Conservation (phyloP, 805 yeast genomes). For the Ogataea populi-albae region DNA sequence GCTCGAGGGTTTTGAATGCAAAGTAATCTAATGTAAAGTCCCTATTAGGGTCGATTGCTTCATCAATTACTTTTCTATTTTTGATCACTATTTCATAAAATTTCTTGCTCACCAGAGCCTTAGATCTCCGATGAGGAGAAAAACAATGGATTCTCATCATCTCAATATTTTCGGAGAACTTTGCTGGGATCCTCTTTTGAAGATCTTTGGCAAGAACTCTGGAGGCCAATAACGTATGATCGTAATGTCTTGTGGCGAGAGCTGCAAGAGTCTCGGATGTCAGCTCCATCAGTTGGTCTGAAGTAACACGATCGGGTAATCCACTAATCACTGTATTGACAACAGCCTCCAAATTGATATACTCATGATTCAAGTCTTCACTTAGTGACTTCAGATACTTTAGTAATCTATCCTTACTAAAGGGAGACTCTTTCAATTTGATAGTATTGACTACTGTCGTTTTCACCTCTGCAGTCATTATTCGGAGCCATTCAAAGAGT, state of each 20-base stretch:
- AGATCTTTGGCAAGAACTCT: constrained; percentile 81
- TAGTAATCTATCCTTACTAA: constrained; percentile 11
- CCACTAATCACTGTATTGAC: constrained; percentile 48
- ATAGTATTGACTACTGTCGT: constrained; percentile 5
- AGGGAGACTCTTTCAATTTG: constrained; percentile 6
- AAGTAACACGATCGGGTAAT: constrained; percentile 46
- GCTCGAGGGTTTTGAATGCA: constrained; percentile 89
- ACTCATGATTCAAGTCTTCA: constrained; percentile 39
- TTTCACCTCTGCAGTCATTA: constrained; percentile 14
- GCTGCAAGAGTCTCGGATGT: constrained; percentile 96
- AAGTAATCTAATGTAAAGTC: constrained; percentile 80
- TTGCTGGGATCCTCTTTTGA: constrained; percentile 79
- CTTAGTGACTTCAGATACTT: constrained; percentile 10
- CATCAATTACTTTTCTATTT: constrained; percentile 59
- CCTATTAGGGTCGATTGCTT: constrained; percentile 66
- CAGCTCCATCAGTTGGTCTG: constrained; percentile 36
- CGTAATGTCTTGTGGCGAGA: constrained; percentile 92
- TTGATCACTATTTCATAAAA: constrained; percentile 56
- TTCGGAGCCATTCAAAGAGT: too few relatives aligned
- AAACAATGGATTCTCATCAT: constrained; percentile 67
- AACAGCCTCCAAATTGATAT: constrained; percentile 44
- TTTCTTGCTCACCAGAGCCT: constrained; percentile 62
- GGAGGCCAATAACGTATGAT: constrained; percentile 88
- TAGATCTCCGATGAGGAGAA: constrained; percentile 61
- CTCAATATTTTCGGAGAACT: constrained; percentile 67